phyloP scores from a whole-genome alignment of 768 basidiomycete species.

The Suillus decipiens region DNA sequence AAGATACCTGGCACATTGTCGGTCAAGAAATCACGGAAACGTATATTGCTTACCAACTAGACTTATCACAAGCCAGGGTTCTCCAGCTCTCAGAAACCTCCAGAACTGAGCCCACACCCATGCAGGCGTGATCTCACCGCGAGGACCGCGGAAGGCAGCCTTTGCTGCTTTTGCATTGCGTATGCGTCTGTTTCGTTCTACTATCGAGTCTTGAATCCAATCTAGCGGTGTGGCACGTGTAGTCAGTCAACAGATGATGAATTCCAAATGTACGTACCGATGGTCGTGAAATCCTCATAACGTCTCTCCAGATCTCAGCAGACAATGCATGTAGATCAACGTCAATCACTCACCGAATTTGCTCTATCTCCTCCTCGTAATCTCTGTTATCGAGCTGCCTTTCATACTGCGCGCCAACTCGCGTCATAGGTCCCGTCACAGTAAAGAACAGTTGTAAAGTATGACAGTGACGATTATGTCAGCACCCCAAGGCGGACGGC shows the following conservation, averaged over 20 bases:
- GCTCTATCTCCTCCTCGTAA: slow-evolving; percentile 67
- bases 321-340: not conserved
- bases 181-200: slow-evolving; percentile 81
- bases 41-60: slow-evolving; percentile 71
- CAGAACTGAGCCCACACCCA: slow-evolving; percentile 66
- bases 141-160: slow-evolving; percentile 48
- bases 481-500: not conserved
- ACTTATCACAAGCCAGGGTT: slow-evolving; percentile 91
- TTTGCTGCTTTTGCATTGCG: slow-evolving; percentile 48
- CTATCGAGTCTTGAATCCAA: slow-evolving; percentile 95
- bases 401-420: slow-evolving; percentile 24
- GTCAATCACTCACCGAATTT: slow-evolving; percentile 52
- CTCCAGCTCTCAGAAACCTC: slow-evolving; percentile 65
- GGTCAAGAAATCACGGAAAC: not conserved
- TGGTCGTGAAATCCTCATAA: slow-evolving; percentile 94
- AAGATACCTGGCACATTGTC: slow-evolving; percentile 59
- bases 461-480: slow-evolving; percentile 1
- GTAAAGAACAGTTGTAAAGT: not conserved
- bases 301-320: slow-evolving; percentile 51
- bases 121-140: slow-evolving; percentile 50
- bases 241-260: slow-evolving; percentile 15
- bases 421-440: slow-evolving; percentile 21
- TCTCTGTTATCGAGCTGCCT: slow-evolving; percentile 36
- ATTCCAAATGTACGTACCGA: slow-evolving; percentile 57
- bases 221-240: slow-evolving; percentile 48